Percentiles rank a stretch among this genome's conserved stretches.
Evolutionary conservation across 495 filamentous ascomycete genomes (phyloP).

Genomic region (Thermothielavioides terrestris): DNA sequence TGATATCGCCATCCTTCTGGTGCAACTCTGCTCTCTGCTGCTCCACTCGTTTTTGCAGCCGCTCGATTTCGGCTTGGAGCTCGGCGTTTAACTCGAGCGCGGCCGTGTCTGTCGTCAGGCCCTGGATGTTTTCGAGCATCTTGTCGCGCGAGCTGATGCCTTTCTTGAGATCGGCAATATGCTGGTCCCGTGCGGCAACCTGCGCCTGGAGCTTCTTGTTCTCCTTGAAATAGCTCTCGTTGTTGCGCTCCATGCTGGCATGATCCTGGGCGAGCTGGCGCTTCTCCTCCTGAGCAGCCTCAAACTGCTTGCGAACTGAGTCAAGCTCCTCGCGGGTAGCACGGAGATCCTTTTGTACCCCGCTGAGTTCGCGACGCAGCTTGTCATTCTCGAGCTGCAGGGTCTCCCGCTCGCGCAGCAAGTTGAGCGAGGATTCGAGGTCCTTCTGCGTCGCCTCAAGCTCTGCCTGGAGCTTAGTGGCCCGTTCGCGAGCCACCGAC

Average conservation of each 20-base stretch:
- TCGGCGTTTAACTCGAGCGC: slow-evolving; percentile 26
- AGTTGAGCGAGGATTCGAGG: slow-evolving; percentile 24
- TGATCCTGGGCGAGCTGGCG: slow-evolving; percentile 32
- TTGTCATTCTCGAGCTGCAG: slow-evolving; percentile 31
- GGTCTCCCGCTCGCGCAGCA: slow-evolving; percentile 26
- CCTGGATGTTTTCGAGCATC: slow-evolving; percentile 28
- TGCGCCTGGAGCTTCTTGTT: slow-evolving; percentile 38
- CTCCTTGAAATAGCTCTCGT: slow-evolving; percentile 39
- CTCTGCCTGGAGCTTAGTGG: slow-evolving; percentile 36
- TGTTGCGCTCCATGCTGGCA: slow-evolving; percentile 36
- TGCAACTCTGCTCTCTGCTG: slow-evolving; percentile 16
- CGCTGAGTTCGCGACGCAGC: slow-evolving; percentile 30
- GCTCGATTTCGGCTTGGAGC: slow-evolving; percentile 29
- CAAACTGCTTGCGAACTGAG: slow-evolving; percentile 23
- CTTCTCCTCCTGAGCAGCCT: slow-evolving; percentile 31
- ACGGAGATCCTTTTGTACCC: slow-evolving; percentile 28
- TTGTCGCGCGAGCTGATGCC: slow-evolving; percentile 24
- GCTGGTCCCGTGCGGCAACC: slow-evolving; percentile 29
- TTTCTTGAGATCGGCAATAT: slow-evolving; percentile 30
- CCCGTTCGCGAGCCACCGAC: slow-evolving; percentile 34
- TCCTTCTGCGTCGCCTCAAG: slow-evolving; percentile 32
- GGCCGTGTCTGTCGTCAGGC: slow-evolving; percentile 25
- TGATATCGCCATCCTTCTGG: slow-evolving; percentile 21
- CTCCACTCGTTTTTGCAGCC: slow-evolving; percentile 26
- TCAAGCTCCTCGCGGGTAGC: slow-evolving; percentile 29